Percentiles rank a stretch among this genome's conserved stretches.
These are phyloP conservation scores for Miscanthus lutarioriparius DNA, from an alignment of 176 grass and related monocot species.

Conservation along the genomic window DNA sequence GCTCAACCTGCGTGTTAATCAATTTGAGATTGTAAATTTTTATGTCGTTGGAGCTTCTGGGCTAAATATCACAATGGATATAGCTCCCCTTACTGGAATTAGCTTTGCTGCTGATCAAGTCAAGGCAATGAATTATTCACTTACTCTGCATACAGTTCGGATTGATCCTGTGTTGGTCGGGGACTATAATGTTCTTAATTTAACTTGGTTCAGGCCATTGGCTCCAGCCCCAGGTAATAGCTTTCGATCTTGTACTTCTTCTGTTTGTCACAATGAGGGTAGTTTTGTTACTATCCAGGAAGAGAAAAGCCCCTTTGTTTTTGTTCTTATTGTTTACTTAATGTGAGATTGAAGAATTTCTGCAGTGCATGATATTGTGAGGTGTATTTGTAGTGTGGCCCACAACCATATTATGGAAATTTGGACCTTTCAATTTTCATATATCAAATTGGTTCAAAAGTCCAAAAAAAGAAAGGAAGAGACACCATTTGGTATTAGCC, in stretches of 20 bases:
- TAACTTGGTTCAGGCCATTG: constrained; percentile 78
- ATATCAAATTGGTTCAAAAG: not conserved
- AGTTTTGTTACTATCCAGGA: constrained; percentile 32
- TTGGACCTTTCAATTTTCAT: not conserved
- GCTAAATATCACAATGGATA: constrained; percentile 97
- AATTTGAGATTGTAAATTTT: constrained; percentile 95
- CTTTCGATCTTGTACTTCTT: constrained; percentile 28
- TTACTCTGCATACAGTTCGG: constrained; percentile 62
- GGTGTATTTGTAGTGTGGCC: not conserved
- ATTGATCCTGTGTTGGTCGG: constrained; percentile 80
- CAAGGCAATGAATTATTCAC: constrained; percentile 67
- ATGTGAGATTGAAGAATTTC: constrained; percentile 9
- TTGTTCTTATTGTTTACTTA: constrained; percentile 29
- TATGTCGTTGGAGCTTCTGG: constrained; percentile 97
- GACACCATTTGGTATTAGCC: not conserved
- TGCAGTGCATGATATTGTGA: constrained; percentile 1
- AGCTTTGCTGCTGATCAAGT: constrained; percentile 76
- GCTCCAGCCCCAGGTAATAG: constrained; percentile 72
- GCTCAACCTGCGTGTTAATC: constrained; percentile 56
- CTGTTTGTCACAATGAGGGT: constrained; percentile 28
- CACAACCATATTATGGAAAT: constrained; percentile 9
- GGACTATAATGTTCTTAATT: constrained; percentile 92
- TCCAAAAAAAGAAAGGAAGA: not conserved
- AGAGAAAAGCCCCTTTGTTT: constrained; percentile 14
- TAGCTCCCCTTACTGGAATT: constrained; percentile 81